Evolutionary conservation across 2,329 filamentous ascomycete species (phyloP), one percentile per base, ranked within the genome.

Genomic region (Neopestalotiopsis rosae): DNA sequence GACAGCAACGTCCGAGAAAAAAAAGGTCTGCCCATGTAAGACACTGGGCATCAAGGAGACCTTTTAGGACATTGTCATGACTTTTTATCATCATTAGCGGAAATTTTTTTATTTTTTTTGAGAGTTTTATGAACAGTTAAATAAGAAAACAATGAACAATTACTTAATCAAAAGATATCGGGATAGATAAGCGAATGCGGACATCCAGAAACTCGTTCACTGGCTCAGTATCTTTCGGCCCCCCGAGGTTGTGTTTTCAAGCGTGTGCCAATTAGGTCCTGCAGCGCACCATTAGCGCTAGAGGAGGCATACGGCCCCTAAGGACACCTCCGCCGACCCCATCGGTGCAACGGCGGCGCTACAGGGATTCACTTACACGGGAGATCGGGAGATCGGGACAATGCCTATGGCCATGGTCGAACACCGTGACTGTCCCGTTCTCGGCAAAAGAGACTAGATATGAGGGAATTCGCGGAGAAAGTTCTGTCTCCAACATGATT

Each of bases 361-460:
- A 52, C 45, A 52, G 45, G 45, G 45, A 17, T 52, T 52, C 45
- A 24, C 45, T 52, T 52, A 52, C 45, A 52, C 45, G 45, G 9
- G n/a, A 52, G 45, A 52, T 52, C 5, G 65, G 65, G 65, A 67
- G 40, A 52, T 52, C 45, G 65, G 65, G 65, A 67, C 24, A 61
- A 64, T 64, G 66, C 68, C 24, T 67, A 66, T 12, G 66, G 69
- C 5, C 9, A 24, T 24, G n/a, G 45, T 20, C 17, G 45, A n/a
- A n/a, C 20, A 52, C 10, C 6, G 10, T 38, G 6, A 38, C 34
- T 10, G 34, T 38, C 34, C 34, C 34, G 34, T 38, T 38, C 6
- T 38, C 34, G 34, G 34, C 45, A 7, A 17, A n/a, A 6, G 45
- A 28, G 24, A 28, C 24, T 1, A 28, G 17, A n/a, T 17, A 3